Percentiles rank a stretch among this genome's conserved stretches.
Conservation (phyloP, 768 basidiomycete genomes). For the Sistotremastrum suecicum region DNA sequence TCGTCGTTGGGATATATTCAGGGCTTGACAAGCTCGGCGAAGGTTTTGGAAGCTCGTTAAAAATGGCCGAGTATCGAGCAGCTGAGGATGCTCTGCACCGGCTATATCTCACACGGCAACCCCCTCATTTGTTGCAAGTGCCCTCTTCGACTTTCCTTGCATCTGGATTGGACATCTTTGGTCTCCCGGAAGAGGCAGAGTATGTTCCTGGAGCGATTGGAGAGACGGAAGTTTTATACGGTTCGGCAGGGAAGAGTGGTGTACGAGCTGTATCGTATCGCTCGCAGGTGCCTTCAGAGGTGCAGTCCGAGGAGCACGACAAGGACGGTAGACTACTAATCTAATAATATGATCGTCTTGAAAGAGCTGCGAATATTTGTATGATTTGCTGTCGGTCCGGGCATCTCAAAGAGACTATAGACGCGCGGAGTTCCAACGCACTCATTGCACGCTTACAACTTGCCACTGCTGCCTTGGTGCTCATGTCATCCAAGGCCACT, state of each 20-base stretch:
- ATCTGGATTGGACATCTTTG: too few relatives aligned
- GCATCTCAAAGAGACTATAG: too few relatives aligned
- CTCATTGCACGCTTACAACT: too few relatives aligned
- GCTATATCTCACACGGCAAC: constrained; percentile 69
- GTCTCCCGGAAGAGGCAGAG: constrained; percentile 25
- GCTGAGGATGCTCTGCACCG: constrained; percentile 77
- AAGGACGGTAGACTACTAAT: too few relatives aligned
- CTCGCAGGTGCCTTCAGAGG: background rate
- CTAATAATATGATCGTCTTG: too few relatives aligned
- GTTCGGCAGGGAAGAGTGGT: background rate
- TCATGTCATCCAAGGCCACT: constrained; percentile 9
- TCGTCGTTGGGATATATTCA: constrained; percentile 90
- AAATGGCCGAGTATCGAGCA: constrained; percentile 91
- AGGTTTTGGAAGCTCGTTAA: constrained; percentile 83
- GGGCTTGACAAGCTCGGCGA: constrained; percentile 80
- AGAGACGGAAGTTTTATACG: constrained; percentile 53
- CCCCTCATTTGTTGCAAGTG: constrained; percentile 49
- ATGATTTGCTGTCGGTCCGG: too few relatives aligned
- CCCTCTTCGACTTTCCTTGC: constrained; percentile 55
- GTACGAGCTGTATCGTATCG: background rate
- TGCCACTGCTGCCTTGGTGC: too few relatives aligned
- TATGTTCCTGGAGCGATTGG: constrained; percentile 44
- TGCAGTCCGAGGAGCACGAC: background rate
- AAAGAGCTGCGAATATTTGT: too few relatives aligned
- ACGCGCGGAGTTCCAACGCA: too few relatives aligned